Conservation (phyloP, 345 rosid species). For the Eucalyptus cloeziana region DNA sequence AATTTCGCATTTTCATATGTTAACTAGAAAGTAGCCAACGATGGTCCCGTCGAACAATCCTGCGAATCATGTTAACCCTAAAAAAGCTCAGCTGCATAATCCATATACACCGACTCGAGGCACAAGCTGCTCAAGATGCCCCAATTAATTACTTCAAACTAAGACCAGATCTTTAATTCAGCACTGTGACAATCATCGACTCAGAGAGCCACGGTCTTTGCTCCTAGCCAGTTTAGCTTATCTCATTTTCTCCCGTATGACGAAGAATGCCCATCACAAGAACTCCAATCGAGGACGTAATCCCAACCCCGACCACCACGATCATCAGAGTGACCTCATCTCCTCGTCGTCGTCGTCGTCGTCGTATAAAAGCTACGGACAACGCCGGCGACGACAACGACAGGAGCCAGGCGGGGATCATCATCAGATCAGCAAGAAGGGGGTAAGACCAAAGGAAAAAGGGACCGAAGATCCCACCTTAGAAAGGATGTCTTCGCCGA, state of each 20-base stretch:
- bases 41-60: neutral
- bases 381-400: neutral
- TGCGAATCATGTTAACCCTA: neutral
- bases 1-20: neutral
- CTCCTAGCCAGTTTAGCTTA: neutral
- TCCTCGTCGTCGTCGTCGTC: neutral
- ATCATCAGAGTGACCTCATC: neutral
- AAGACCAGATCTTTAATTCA: neutral
- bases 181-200: neutral
- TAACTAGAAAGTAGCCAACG: neutral
- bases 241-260: neutral
- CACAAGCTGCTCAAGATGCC: neutral
- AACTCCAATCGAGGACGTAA: neutral
- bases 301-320: neutral
- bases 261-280: neutral
- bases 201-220: neutral
- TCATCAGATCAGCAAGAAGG: neutral
- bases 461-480: slow-evolving; percentile 35
- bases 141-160: neutral
- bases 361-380: neutral
- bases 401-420: neutral
- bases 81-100: neutral
- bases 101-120: neutral
- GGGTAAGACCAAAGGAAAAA: neutral
- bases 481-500: slow-evolving; percentile 62